Percentiles rank a stretch among this genome's conserved stretches.
Evolutionary conservation across 306 rosid genomes (phyloP).

Genomic region (Quercus wislizeni): DNA sequence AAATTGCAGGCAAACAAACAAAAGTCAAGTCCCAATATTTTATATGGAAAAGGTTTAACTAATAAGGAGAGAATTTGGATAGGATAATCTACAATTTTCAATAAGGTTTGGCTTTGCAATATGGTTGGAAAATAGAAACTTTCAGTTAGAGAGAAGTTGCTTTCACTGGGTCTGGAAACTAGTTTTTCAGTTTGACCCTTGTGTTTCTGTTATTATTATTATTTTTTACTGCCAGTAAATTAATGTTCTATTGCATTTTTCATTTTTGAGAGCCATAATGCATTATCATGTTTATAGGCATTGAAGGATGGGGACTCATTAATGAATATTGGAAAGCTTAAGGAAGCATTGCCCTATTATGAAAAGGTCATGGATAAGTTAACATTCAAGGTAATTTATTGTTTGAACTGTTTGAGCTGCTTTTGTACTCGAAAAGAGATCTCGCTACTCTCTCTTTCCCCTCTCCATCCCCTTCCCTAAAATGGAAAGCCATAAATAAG

Average conservation of each 20-base stretch:
- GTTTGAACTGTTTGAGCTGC: slow-evolving; percentile 3
- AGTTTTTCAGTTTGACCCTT: background rate
- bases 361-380: slow-evolving; percentile 70
- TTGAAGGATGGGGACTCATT: slow-evolving; percentile 72
- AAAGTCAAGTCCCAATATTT: background rate
- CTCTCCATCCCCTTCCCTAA: too few relatives aligned
- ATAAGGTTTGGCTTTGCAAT: background rate
- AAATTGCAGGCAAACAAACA: background rate
- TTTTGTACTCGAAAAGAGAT: background rate
- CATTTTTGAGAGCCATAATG: background rate
- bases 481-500: too few relatives aligned
- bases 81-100: background rate
- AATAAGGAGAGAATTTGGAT: background rate
- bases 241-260: slow-evolving; percentile 3
- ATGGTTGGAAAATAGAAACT: background rate
- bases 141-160: background rate
- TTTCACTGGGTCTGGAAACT: background rate
- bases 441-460: too few relatives aligned
- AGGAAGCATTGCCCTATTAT: slow-evolving; percentile 65
- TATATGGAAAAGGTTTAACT: background rate
- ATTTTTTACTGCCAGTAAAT: slow-evolving; percentile 3
- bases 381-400: slow-evolving; percentile 60
- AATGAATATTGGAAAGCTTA: slow-evolving; percentile 68
- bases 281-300: slow-evolving; percentile 35
- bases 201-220: background rate